phyloP scores from a whole-genome alignment of 495 filamentous ascomycete species.

The Annulohypoxylon bovei region DNA sequence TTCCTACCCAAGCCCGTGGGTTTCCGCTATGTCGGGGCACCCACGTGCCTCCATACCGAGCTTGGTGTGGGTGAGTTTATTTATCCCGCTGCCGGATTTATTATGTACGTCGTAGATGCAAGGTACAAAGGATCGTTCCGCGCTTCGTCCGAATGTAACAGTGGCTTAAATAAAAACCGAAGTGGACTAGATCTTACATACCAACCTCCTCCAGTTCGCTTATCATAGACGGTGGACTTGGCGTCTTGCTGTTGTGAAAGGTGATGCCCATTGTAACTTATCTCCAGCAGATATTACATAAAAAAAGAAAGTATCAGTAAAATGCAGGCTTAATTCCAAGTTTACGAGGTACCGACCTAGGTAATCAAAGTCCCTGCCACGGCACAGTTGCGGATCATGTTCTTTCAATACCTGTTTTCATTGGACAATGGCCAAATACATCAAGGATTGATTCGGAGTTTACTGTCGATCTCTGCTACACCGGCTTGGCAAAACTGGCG shows the following conservation, averaged over 20 bases:
- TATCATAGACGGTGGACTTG: neutral
- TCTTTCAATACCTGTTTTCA: constrained; percentile 15
- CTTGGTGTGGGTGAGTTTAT: constrained; percentile 14
- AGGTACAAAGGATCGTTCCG: neutral
- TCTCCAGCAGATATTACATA: neutral
- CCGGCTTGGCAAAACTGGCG: constrained; percentile 4
- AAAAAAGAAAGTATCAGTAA: neutral
- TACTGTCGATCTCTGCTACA: constrained; percentile 16
- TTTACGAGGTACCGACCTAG: neutral
- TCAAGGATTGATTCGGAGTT: constrained; percentile 4
- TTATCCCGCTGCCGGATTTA: neutral
- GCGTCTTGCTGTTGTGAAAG: neutral
- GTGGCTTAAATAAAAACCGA: too few relatives aligned
- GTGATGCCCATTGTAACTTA: neutral
- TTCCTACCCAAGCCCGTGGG: neutral
- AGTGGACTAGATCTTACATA: neutral
- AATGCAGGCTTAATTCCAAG: neutral
- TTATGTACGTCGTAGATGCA: neutral
- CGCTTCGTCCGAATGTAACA: neutral
- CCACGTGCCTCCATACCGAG: constrained; percentile 33
- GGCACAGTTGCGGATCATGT: constrained; percentile 4
- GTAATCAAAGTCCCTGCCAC: neutral
- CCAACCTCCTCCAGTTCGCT: neutral
- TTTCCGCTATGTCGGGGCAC: neutral
- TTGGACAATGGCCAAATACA: constrained; percentile 28